Percentiles rank a stretch among this genome's conserved stretches.
Evolutionary conservation across 352 stramenopile genomes (phyloP).

Genomic region (Plasmopara halstedii): DNA sequence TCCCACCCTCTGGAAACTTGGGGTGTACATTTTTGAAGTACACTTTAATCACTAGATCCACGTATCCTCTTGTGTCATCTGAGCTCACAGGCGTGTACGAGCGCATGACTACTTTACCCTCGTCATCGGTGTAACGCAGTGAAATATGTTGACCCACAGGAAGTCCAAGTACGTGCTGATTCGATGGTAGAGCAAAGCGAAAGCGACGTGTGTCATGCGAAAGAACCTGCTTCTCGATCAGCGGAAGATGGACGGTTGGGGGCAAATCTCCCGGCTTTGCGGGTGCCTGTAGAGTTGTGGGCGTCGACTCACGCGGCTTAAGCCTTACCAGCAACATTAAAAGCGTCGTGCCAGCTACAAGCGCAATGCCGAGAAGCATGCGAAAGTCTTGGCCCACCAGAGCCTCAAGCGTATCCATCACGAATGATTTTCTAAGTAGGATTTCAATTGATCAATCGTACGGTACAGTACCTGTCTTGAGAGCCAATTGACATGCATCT

Average conservation of each 20-base stretch:
- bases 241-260: conserved; percentile 49
- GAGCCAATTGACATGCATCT: too few species aligned
- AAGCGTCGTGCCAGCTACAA: conserved; percentile 44
- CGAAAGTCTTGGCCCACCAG: conserved; percentile 36
- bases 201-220: conserved; percentile 93
- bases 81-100: conserved; percentile 96
- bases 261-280: conserved; percentile 25
- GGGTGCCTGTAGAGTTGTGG: conserved; percentile 44
- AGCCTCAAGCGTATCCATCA: conserved; percentile 40
- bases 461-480: too few species aligned
- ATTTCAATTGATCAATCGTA: conserved; percentile 13
- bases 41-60: conserved; percentile 96
- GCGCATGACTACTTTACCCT: conserved; percentile 84
- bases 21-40: conserved; percentile 95
- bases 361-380: conserved; percentile 36
- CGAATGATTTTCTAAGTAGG: conserved; percentile 2
- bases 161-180: conserved; percentile 84
- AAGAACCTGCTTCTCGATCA: conserved; percentile 88
- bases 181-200: conserved; percentile 85
- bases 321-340: conserved; percentile 33
- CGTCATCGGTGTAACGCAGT: conserved; percentile 83
- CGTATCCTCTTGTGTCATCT: conserved; percentile 88
- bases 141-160: conserved; percentile 93
- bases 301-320: conserved; percentile 31
- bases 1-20: conserved; percentile 93